Evolutionary conservation across 805 yeast genomes (phyloP), one percentile per base, ranked within the genome.

Genomic region (Yarrowia sp.): DNA sequence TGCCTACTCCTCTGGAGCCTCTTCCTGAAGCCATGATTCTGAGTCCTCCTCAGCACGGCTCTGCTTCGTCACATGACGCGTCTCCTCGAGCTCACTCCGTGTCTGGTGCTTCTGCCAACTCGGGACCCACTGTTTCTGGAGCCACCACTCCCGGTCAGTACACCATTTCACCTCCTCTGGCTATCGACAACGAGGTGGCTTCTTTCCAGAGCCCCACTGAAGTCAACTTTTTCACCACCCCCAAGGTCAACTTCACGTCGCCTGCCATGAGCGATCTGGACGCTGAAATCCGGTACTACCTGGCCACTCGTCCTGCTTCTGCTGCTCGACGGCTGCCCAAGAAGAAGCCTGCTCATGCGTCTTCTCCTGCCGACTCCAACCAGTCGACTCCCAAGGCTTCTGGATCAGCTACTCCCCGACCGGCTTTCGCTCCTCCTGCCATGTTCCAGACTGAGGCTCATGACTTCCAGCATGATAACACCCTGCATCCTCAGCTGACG

Each of bases 1-100:
- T 55, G 45, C 61, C 61, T 8, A 55, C 61, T 7, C 61, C 61
- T 3, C 61, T 55, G 36, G 61, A 55, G 31, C 61, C 61, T 55
- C 61, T 55, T 31, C 61, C 61, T 31, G 61, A 55, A 17, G 61
- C 61, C 45, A 55, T 55, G 61, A 41, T 55, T 39, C 38, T 55
- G 61, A 31, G 55, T 35, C 55, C 55, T 17, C 41, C 55, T 35
- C 55, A 14, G 7, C 55, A 48, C 17, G 55, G 32, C n/a, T n/a
- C n/a, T 15, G 8, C 17, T 4, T 35, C 55, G 10, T 48, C 55
- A 1, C 41, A 48, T 32, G 55, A 48, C 7, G 55, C 55, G n/a
- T 48, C 55, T 17, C 43, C 60, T 38, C 44, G 43, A 31, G 44
- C 43, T 28, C 60, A 51, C 32, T 38, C 44, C 6, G 35, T 31